These are phyloP conservation scores for Hemisphaericaspora xylanilytica DNA, from an alignment of 1,139 yeast species.

Conservation along the genomic window DNA sequence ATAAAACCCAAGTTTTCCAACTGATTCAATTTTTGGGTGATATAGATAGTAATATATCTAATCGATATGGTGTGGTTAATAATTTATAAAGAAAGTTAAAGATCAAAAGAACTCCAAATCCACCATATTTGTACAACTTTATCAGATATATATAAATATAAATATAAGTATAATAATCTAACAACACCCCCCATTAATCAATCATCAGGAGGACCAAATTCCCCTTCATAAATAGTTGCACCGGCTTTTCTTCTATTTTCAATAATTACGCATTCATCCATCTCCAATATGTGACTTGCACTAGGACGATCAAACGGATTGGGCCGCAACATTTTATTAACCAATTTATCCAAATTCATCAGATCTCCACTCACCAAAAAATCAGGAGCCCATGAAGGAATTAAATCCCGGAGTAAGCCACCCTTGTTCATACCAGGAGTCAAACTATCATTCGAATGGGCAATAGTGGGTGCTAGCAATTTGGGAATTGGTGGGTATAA, in stretches of 20 bases:
- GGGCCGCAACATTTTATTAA: conserved; percentile 87
- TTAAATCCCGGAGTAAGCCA: conserved; percentile 26
- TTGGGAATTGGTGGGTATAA: conserved; percentile 10
- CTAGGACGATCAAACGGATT: conserved; percentile 80
- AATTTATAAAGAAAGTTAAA: no score
- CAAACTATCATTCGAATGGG: background rate
- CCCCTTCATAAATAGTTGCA: conserved; percentile 95
- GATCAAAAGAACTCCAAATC: no score
- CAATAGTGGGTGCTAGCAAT: conserved; percentile 4
- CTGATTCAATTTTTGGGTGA: conserved; percentile 22
- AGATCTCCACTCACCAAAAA: conserved; percentile 71
- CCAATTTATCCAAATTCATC: conserved; percentile 72
- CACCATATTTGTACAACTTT: no score
- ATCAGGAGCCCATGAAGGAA: conserved; percentile 82
- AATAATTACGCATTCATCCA: conserved; percentile 74
- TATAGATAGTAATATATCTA: conserved; percentile 13
- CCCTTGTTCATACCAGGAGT: no score
- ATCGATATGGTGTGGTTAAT: conserved; percentile 12
- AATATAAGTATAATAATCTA: no score
- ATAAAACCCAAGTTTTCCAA: conserved; percentile 24
- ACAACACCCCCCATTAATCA: no score
- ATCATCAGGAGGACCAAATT: conserved; percentile 55
- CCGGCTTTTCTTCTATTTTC: conserved; percentile 88
- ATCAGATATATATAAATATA: background rate
- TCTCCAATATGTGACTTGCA: conserved; percentile 63